Percentiles rank a stretch among this genome's conserved stretches.
Evolutionary conservation across 2,329 filamentous ascomycete species (phyloP).

Genomic region (Neopestalotiopsis rosae): DNA sequence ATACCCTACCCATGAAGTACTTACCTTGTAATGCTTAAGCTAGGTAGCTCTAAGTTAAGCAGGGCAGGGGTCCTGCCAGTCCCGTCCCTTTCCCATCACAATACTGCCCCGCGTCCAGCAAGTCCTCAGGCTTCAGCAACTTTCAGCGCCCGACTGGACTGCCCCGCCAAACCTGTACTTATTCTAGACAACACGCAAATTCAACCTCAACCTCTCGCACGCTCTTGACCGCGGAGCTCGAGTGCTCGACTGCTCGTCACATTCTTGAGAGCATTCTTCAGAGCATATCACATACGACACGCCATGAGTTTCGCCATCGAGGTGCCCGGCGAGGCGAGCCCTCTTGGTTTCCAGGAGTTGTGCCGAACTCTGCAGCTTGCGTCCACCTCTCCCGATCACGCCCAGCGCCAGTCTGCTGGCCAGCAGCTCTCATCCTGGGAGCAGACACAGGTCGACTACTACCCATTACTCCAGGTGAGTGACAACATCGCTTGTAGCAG

Average conservation of each 20-base stretch:
- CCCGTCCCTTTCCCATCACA: not conserved
- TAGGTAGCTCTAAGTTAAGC: too few species aligned
- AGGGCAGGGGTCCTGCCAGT: too few species aligned
- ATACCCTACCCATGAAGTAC: too few species aligned
- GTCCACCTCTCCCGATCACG: constrained; percentile 65
- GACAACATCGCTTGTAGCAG: not conserved
- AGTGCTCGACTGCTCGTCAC: not conserved
- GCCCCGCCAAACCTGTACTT: constrained; percentile 10
- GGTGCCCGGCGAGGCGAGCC: constrained; percentile 80
- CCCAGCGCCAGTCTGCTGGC: constrained; percentile 69
- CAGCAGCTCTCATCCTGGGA: constrained; percentile 79
- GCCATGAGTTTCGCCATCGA: constrained; percentile 76
- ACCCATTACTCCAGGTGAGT: constrained; percentile 69
- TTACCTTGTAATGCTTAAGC: too few species aligned
- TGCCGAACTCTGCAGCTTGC: constrained; percentile 69
- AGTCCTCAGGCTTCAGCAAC: not conserved
- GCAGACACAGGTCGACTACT: constrained; percentile 64
- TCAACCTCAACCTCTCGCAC: not conserved
- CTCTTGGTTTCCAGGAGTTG: constrained; percentile 67
- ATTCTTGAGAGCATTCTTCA: not conserved
- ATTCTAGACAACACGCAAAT: not conserved
- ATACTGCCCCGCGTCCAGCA: not conserved
- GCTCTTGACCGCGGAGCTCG: not conserved
- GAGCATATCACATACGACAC: constrained; percentile 3
- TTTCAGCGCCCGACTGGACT: not conserved